A percentile compares a stretch with the other conserved stretches of the same genome.
Conservation (phyloP, 306 rosid species). For the Corylus americana region DNA sequence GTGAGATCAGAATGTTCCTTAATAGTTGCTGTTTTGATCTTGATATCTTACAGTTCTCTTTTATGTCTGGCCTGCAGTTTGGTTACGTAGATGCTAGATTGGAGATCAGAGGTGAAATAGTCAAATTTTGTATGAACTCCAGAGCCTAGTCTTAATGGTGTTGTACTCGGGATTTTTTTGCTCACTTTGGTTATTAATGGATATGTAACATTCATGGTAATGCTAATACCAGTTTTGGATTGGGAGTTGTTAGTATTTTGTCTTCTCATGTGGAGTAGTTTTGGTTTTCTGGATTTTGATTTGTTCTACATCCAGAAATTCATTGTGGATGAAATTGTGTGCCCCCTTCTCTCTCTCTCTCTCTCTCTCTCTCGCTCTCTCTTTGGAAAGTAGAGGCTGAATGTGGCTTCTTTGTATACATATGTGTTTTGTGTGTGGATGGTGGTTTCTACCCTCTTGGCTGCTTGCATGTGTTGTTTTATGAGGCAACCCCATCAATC, state of each 20-base stretch:
- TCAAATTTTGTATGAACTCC: neutral
- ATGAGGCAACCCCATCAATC: too few species aligned
- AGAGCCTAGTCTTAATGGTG: neutral
- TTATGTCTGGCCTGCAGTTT: neutral
- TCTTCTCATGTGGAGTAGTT: neutral
- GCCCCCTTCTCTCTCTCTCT: too few species aligned
- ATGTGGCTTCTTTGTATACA: too few species aligned
- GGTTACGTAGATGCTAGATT: neutral
- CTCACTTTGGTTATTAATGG: neutral
- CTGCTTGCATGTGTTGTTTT: too few species aligned
- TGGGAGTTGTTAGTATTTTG: neutral
- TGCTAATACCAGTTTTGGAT: neutral
- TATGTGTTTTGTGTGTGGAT: too few species aligned
- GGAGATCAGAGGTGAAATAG: neutral
- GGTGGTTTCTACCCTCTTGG: too few species aligned
- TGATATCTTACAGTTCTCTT: neutral
- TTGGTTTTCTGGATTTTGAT: neutral
- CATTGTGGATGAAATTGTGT: neutral
- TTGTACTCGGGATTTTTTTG: neutral
- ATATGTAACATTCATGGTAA: neutral
- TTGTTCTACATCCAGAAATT: neutral
- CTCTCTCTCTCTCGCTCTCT: too few species aligned
- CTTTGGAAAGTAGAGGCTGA: too few species aligned
- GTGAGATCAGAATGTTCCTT: neutral
- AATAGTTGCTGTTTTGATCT: neutral